A percentile compares a stretch with the other conserved stretches of the same genome.
These are phyloP conservation scores for Lachnellula occidentalis DNA, from an alignment of 2,329 filamentous ascomycete species.

Conservation along the genomic window DNA sequence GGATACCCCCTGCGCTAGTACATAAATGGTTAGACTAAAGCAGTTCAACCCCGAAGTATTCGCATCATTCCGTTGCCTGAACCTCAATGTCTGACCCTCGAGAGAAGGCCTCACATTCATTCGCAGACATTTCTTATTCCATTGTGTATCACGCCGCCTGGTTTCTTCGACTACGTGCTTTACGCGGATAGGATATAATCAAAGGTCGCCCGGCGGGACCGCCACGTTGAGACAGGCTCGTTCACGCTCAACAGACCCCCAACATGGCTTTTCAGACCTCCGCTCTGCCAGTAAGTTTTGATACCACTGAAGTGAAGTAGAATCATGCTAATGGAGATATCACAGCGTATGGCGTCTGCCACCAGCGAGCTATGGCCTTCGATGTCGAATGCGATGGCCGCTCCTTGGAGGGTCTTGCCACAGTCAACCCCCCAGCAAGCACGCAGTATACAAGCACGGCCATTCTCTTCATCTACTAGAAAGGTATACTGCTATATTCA, in stretches of 20 bases:
- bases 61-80: slow-evolving; percentile 1
- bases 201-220: too few species aligned
- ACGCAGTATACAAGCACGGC: background rate
- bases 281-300: slow-evolving; percentile 22
- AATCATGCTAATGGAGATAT: background rate
- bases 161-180: background rate
- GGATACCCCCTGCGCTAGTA: too few species aligned
- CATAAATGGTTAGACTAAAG: background rate
- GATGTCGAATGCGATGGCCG: slow-evolving; percentile 34
- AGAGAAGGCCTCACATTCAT: slow-evolving; percentile 3
- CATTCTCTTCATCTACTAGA: slow-evolving; percentile 1
- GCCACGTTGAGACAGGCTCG: background rate
- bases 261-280: slow-evolving; percentile 26
- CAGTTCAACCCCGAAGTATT: background rate
- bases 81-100: background rate
- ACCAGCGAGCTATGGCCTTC: slow-evolving; percentile 40
- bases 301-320: background rate
- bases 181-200: too few species aligned
- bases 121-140: slow-evolving; percentile 5
- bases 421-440: too few species aligned
- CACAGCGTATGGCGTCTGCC: slow-evolving; percentile 40
- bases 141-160: background rate
- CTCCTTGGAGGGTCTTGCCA: slow-evolving; percentile 32
- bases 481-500: slow-evolving; percentile 9
- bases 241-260: background rate